Percentiles rank a stretch among this genome's conserved stretches.
Evolutionary conservation across 2,329 filamentous ascomycete genomes (phyloP).

Genomic region (Akanthomyces dipterigenus): DNA sequence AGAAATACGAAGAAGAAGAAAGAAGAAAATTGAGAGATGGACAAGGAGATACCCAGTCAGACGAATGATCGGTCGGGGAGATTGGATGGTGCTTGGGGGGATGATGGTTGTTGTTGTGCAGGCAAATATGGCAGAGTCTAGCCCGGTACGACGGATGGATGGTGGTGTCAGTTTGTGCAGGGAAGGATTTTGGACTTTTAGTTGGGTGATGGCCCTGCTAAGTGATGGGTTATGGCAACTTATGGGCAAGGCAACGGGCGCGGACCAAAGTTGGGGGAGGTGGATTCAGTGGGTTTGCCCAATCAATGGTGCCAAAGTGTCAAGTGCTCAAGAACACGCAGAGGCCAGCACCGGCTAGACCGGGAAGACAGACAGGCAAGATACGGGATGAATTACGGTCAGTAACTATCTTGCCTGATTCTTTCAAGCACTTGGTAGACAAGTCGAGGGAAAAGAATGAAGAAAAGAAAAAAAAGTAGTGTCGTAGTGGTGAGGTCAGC

Average conservation of each 20-base stretch:
- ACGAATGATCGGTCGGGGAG: background rate
- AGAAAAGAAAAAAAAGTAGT: background rate
- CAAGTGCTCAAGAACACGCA: no score
- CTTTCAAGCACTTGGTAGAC: no score
- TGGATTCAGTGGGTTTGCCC: background rate
- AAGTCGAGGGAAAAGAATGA: background rate
- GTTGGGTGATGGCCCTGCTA: background rate
- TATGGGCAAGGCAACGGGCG: background rate
- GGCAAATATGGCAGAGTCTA: background rate
- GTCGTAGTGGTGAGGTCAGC: constrained; percentile 12
- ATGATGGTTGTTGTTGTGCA: background rate
- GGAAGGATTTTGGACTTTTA: background rate
- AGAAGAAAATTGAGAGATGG: background rate
- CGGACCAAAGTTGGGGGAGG: background rate
- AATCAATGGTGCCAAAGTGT: no score
- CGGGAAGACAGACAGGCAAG: background rate
- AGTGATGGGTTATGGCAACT: background rate
- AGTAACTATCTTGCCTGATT: no score
- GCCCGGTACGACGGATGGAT: background rate
- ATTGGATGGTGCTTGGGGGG: background rate
- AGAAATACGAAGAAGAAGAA: background rate
- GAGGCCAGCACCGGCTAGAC: no score
- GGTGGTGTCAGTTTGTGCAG: background rate
- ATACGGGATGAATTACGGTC: background rate
- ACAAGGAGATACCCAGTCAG: background rate